A percentile compares a stretch with the other conserved stretches of the same genome.
Conservation (phyloP, 257 asterid genomes). For the Lavandula angustifolia region DNA sequence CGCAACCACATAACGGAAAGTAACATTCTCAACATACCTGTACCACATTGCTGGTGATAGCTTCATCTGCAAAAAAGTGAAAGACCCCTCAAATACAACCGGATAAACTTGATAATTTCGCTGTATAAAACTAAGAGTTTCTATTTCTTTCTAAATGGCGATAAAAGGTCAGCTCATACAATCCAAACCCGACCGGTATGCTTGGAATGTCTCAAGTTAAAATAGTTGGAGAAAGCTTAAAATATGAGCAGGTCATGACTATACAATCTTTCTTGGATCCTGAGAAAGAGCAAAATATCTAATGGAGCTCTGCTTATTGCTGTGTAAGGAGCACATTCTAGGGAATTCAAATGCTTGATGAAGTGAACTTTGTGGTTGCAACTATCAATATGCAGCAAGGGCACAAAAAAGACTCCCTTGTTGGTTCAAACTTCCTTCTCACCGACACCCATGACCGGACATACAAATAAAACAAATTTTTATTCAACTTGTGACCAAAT, state of each 20-base stretch:
- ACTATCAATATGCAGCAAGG: not conserved
- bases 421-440: not conserved
- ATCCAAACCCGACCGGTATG: not conserved
- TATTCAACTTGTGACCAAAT: not conserved
- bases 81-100: slow-evolving; percentile 10
- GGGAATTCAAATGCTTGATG: not conserved
- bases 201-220: not conserved
- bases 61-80: slow-evolving; percentile 41
- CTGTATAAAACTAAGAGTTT: not conserved
- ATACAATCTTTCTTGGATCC: not conserved
- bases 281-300: not conserved
- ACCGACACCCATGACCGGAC: slow-evolving; percentile 3
- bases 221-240: slow-evolving; percentile 1
- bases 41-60: slow-evolving; percentile 30
- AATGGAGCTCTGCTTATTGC: not conserved
- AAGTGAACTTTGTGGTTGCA: not conserved
- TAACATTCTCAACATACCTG: slow-evolving; percentile 38
- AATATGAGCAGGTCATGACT: not conserved
- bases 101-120: not conserved
- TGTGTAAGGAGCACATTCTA: not conserved
- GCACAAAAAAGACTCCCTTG: not conserved
- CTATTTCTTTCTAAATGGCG: slow-evolving; percentile 3
- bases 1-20: not conserved
- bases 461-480: not conserved
- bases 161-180: not conserved